Conservation (phyloP, 2,329 filamentous ascomycete species). For the Xylariaceae sp. region DNA sequence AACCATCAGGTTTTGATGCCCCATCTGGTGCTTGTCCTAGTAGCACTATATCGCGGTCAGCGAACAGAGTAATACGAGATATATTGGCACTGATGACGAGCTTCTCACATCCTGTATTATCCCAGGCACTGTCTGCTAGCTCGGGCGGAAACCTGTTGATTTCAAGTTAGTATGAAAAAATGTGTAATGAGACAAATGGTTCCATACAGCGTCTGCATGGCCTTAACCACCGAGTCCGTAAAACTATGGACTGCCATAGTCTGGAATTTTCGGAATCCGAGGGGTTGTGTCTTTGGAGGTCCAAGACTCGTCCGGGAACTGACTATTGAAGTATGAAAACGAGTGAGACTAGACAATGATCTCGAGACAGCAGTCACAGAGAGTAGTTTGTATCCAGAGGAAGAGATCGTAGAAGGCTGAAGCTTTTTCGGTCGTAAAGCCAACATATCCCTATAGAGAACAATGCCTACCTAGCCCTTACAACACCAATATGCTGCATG, state of each 20-base stretch:
- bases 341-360: background rate
- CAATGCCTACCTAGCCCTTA: too few species aligned
- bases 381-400: too few species aligned
- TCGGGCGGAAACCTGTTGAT: conserved; percentile 73
- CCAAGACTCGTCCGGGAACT: too few species aligned
- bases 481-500: too few species aligned
- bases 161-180: conserved; percentile 1
- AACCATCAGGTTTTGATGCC: conserved; percentile 44
- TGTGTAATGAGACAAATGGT: background rate
- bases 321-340: too few species aligned
- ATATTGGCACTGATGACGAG: background rate
- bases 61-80: background rate
- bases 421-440: too few species aligned
- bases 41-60: conserved; percentile 29
- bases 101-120: conserved; percentile 72
- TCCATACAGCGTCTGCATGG: conserved; percentile 74
- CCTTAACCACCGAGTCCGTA: conserved; percentile 61
- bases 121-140: conserved; percentile 85
- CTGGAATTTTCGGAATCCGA: background rate
- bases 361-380: too few species aligned
- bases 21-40: conserved; percentile 51
- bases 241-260: conserved; percentile 32
- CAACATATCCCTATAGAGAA: too few species aligned
- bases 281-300: too few species aligned
- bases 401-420: too few species aligned